These are phyloP conservation scores for Pelargonium citronellum DNA, from an alignment of 441 rosid species.

Conservation along the genomic window DNA sequence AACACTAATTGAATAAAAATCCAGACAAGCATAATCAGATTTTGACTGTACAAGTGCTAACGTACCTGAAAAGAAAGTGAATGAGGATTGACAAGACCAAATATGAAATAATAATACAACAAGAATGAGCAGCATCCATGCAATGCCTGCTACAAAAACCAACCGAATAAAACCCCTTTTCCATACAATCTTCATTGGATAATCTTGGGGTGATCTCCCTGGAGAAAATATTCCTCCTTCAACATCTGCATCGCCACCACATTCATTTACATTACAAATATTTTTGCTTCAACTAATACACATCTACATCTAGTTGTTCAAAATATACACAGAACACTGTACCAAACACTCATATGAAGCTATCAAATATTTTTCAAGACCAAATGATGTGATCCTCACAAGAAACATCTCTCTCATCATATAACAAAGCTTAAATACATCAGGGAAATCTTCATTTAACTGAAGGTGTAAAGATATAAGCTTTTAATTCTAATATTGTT, in stretches of 20 bases:
- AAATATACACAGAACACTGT: background rate
- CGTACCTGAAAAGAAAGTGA: conserved; percentile 70
- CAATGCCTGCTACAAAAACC: conserved; percentile 71
- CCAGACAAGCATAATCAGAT: background rate
- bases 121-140: conserved; percentile 86
- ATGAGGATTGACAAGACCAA: conserved; percentile 84
- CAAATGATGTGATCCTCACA: background rate
- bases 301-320: background rate
- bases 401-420: background rate
- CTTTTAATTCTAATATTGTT: background rate
- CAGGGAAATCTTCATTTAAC: background rate
- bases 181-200: conserved; percentile 48
- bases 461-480: background rate
- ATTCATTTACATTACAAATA: conserved; percentile 7
- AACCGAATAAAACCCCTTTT: conserved; percentile 70
- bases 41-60: background rate
- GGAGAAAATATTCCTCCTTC: conserved; percentile 49
- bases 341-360: background rate
- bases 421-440: background rate
- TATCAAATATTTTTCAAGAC: background rate
- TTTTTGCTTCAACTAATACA: background rate
- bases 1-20: background rate
- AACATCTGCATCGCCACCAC: conserved; percentile 33
- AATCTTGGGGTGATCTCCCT: conserved; percentile 42
- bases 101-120: conserved; percentile 59